Evolutionary conservation across 2,329 filamentous ascomycete genomes (phyloP), one percentile per base, ranked within the genome.

Genomic region (Calonectria multiphialidica): DNA sequence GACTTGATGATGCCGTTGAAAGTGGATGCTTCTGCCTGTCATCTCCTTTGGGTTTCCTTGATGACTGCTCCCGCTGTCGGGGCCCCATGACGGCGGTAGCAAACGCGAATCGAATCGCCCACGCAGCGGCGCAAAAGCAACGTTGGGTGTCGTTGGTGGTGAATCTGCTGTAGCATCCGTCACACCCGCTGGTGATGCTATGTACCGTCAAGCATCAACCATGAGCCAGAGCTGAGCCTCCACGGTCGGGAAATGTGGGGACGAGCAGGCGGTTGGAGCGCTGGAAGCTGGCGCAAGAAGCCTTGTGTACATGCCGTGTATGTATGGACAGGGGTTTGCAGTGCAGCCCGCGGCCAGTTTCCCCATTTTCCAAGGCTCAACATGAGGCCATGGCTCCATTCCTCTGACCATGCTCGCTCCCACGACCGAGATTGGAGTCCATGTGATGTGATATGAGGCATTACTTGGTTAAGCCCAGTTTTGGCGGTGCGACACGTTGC

Each of bases 311-410:
- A 45, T 66, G 42, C 57, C 42, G 42, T 44, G 47, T 61, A 47
- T 68, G 33, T 69, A 68, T 61, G 66, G 44, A 71, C 74, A 71
- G 70, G 75, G 75, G 57, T 75, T 71, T 73, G 69, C 66, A 72
- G 70, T 70, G 73, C 71, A 66, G 70, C 44, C 53, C 55, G 64
- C 74, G 74, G 74, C 65, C 59, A 59, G 68, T 74, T 74, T 72
- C 63, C 59, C 70, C 72, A 68, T 71, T 74, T 76, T 62, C 70
- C 64, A 71, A 61, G 40, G 35, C 66, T 74, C 65, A 53, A 50
- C 62, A 75, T 75, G 70, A 74, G 73, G 47, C 68, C 72, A 74
- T 74, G 73, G 69, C 74, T 68, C 71, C 62, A 70, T 76, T 70
- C 66, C 66, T 73, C 76, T 73, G 66, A 55, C 71, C 71, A 74